Percentiles rank a stretch among this genome's conserved stretches.
phyloP scores from a whole-genome alignment of 805 yeast species.

The Saccharomyces mikatae region DNA sequence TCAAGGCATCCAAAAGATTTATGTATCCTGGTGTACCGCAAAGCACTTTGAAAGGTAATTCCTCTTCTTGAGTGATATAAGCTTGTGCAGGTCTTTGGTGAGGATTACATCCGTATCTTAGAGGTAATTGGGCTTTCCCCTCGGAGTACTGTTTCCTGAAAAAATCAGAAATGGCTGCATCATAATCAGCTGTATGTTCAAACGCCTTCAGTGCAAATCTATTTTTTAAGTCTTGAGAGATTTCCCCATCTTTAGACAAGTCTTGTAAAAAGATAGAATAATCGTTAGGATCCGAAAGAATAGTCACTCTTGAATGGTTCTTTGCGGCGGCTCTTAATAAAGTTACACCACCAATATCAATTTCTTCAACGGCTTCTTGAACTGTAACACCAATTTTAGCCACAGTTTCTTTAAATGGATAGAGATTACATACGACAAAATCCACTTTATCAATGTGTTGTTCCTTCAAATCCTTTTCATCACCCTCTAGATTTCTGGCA shows the following conservation, averaged over 20 bases:
- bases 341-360: slow-evolving; percentile 97
- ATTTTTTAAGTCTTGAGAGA: slow-evolving; percentile 68
- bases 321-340: slow-evolving; percentile 97
- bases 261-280: slow-evolving; percentile 83
- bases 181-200: slow-evolving; percentile 97
- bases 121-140: slow-evolving; percentile 78
- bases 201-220: slow-evolving; percentile 90
- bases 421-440: slow-evolving; percentile 93
- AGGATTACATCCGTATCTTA: slow-evolving; percentile 98
- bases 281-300: slow-evolving; percentile 89
- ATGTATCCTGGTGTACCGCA: slow-evolving; percentile 97
- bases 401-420: slow-evolving; percentile 96
- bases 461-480: slow-evolving; percentile 76
- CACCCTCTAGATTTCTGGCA: slow-evolving; percentile 87
- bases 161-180: slow-evolving; percentile 89
- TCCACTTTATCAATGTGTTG: slow-evolving; percentile 95
- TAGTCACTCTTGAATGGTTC: slow-evolving; percentile 93
- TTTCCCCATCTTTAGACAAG: slow-evolving; percentile 56
- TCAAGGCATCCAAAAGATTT: slow-evolving; percentile 90
- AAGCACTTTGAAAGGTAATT: slow-evolving; percentile 87
- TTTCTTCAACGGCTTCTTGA: slow-evolving; percentile 96
- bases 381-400: slow-evolving; percentile 92
- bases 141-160: slow-evolving; percentile 96
- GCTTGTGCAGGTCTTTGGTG: slow-evolving; percentile 99
- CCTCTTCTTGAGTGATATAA: slow-evolving; percentile 72